Evolutionary conservation across 495 filamentous ascomycete genomes (phyloP), one percentile per base, ranked within the genome.

Genomic region (Aspergillus conjunctus): DNA sequence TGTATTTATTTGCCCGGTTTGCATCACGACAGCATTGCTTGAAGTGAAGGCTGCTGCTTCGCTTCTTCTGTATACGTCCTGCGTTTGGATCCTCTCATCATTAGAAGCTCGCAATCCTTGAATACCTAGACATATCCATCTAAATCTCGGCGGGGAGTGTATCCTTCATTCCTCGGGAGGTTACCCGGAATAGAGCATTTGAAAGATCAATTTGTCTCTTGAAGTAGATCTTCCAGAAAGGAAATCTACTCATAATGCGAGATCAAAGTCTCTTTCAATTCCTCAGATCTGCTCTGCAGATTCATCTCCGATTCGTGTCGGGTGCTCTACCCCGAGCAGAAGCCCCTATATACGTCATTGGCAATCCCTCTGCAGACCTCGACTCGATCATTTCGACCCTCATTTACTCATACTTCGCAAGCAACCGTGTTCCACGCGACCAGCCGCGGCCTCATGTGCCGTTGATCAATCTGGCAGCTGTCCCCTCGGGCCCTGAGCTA

Each of bases 321-420:
- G 69, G 72, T 8, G 41, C 63, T 3, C 53, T 73, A 10, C 34
- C 69, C 1, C 59, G 57, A 48, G 56, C 61, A 3, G 65, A 77
- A 32, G 51, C 72, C 15, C 76, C 75, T 0, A 68, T 80, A 54
- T 80, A 78, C 66, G 77, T 81, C 20, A 66, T 81, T 51, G 78
- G 78, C 60, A 81, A 81, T 49, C 73, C 76, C 54, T 75, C 76
- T 22, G 71, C 74, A 83, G 94, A 98, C 70, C 87, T 98, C 67
- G 94, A 98, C 75, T 97, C 95, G 12, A 84, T 98, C 56, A 89
- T 90, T 72, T 91, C 85, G 37, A 85, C 93, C 15, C 75, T 98
- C n/a, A 71, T 96, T 46, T 90, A 91, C 50, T 88, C 93, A 45
- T 98, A 96, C 75, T 82, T 95, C 58, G 85, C 87, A 74, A 65